Evolutionary conservation across 306 rosid species (phyloP).

Genomic region (Neltuma alba): DNA sequence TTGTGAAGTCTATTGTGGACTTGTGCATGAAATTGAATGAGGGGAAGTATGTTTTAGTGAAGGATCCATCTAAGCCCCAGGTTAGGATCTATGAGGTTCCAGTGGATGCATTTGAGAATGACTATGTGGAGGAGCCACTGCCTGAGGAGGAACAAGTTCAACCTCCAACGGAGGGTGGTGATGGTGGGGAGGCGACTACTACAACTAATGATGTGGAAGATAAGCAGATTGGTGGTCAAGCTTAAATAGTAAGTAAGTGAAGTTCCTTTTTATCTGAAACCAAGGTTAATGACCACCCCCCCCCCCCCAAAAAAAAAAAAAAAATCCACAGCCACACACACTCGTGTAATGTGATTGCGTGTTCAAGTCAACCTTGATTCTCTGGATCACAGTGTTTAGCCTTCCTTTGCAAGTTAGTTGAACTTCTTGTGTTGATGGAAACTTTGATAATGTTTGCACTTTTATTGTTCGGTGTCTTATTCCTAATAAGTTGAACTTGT

Average conservation of each 20-base stretch:
- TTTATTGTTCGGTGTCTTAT: background rate
- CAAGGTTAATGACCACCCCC: background rate
- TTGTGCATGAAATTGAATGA: constrained; percentile 94
- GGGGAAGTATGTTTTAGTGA: constrained; percentile 89
- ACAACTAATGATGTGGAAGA: constrained; percentile 58
- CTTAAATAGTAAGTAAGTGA: constrained; percentile 45
- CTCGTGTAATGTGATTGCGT: background rate
- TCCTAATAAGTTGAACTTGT: background rate
- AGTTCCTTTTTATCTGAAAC: background rate
- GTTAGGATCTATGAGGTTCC: constrained; percentile 98
- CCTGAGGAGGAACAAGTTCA: constrained; percentile 96
- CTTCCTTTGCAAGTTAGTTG: background rate
- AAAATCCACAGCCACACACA: too few species aligned
- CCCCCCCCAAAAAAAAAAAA: too few species aligned
- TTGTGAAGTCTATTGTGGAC: constrained; percentile 95
- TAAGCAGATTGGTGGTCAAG: constrained; percentile 50
- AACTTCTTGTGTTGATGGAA: background rate
- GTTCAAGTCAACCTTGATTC: background rate
- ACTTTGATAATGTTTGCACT: background rate
- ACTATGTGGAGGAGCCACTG: constrained; percentile 93
- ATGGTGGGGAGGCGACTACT: constrained; percentile 52
- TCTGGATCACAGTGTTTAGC: background rate
- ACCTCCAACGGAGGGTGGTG: constrained; percentile 73
- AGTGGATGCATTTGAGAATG: constrained; percentile 84
- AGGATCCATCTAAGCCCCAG: constrained; percentile 93